phyloP scores from a whole-genome alignment of 2,329 filamentous ascomycete species.

The Fusarium mexicanum region DNA sequence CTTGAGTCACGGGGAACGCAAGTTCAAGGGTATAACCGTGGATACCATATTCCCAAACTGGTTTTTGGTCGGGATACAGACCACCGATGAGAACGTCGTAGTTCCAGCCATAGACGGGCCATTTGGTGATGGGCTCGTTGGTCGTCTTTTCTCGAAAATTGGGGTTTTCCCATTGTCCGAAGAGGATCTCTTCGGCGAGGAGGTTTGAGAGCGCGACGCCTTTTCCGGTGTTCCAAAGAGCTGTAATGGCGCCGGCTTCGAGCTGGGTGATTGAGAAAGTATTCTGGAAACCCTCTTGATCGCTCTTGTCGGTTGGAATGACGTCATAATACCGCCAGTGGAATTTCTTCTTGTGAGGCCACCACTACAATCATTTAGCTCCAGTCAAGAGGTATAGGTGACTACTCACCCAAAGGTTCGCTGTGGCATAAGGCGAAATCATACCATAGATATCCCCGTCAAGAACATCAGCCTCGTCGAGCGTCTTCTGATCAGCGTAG shows the following conservation, averaged over 20 bases:
- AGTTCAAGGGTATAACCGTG: background rate
- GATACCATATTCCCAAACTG: background rate
- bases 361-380: background rate
- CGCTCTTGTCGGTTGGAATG: background rate
- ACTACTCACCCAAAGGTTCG: background rate
- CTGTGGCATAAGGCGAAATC: background rate
- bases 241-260: background rate
- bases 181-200: background rate
- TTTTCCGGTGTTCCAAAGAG: slow-evolving; percentile 1
- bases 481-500: background rate
- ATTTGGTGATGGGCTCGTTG: background rate
- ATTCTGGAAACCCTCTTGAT: slow-evolving; percentile 3
- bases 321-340: slow-evolving; percentile 6
- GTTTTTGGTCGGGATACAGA: background rate
- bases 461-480: background rate
- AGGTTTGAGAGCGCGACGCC: background rate
- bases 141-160: slow-evolving; percentile 7
- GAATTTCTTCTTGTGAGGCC: slow-evolving; percentile 14
- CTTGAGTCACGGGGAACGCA: background rate
- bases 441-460: background rate
- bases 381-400: no score
- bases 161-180: slow-evolving; percentile 3
- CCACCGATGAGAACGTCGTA: slow-evolving; percentile 8
- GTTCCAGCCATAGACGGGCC: slow-evolving; percentile 2
- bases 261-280: background rate